phyloP scores from a whole-genome alignment of 441 rosid species.

The Pelargonium myrrhifolium region DNA sequence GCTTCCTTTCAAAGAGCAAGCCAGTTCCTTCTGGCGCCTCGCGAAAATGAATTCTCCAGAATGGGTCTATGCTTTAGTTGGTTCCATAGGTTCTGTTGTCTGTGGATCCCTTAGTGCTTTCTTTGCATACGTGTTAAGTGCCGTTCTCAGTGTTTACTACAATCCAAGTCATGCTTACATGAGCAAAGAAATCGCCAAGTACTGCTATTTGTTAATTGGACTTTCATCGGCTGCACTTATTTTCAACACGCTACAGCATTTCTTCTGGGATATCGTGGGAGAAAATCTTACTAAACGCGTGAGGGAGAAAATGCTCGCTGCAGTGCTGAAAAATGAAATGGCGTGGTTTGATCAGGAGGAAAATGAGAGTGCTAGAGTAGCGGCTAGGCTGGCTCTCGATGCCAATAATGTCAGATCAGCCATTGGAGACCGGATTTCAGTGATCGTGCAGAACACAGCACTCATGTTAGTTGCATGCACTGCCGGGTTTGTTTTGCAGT shows the following conservation, averaged over 20 bases:
- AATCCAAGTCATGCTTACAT: slow-evolving; percentile 77
- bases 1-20: slow-evolving; percentile 93
- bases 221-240: slow-evolving; percentile 91
- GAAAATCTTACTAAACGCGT: slow-evolving; percentile 97
- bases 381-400: slow-evolving; percentile 89
- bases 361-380: slow-evolving; percentile 88
- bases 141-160: slow-evolving; percentile 88
- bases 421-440: slow-evolving; percentile 92
- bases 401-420: slow-evolving; percentile 98
- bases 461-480: slow-evolving; percentile 97
- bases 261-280: slow-evolving; percentile 98
- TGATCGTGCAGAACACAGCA: slow-evolving; percentile 95
- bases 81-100: slow-evolving; percentile 82
- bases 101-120: slow-evolving; percentile 95
- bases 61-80: slow-evolving; percentile 86
- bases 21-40: slow-evolving; percentile 93
- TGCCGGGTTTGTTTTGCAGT: slow-evolving; percentile 92
- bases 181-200: slow-evolving; percentile 79
- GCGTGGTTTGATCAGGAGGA: slow-evolving; percentile 99
- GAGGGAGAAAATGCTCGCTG: slow-evolving; percentile 84
- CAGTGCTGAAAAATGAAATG: slow-evolving; percentile 91
- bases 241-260: slow-evolving; percentile 95
- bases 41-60: slow-evolving; percentile 98
- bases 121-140: slow-evolving; percentile 94
- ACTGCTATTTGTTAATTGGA: slow-evolving; percentile 87